Percentiles rank a stretch among this genome's conserved stretches.
phyloP scores from a whole-genome alignment of 495 filamentous ascomycete genomes.

The Pseudoneurospora amorphoporcata region DNA sequence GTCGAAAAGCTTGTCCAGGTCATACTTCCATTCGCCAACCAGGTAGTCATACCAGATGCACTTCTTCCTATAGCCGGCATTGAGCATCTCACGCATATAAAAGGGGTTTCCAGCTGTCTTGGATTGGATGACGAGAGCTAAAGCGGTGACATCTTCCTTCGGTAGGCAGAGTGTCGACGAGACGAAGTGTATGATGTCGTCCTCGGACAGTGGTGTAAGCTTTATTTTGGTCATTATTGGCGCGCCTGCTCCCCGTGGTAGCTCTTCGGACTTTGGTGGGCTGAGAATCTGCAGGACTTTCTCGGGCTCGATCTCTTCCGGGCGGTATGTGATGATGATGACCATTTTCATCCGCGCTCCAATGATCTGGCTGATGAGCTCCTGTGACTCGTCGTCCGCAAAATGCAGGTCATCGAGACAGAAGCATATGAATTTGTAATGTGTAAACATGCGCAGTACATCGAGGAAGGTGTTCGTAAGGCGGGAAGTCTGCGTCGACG shows the following conservation, averaged over 20 bases:
- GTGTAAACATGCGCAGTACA: conserved; percentile 66
- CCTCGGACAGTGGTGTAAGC: conserved; percentile 57
- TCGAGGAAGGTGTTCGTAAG: conserved; percentile 78
- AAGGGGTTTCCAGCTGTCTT: conserved; percentile 78
- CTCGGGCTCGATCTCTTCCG: conserved; percentile 40
- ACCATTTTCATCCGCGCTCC: conserved; percentile 63
- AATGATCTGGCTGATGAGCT: conserved; percentile 67
- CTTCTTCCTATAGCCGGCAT: conserved; percentile 70
- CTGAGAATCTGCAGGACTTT: conserved; percentile 36
- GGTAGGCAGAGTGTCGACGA: conserved; percentile 58
- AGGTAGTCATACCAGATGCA: conserved; percentile 86
- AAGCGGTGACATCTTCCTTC: conserved; percentile 47
- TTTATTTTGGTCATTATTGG: conserved; percentile 53
- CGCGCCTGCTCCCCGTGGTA: conserved; percentile 26
- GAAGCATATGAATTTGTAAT: conserved; percentile 70
- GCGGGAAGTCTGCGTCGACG: conserved; percentile 62
- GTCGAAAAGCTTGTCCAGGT: conserved; percentile 71
- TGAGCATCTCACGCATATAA: conserved; percentile 84
- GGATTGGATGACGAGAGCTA: conserved; percentile 68
- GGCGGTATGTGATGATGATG: conserved; percentile 57
- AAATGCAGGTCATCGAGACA: conserved; percentile 81
- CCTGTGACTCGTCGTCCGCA: conserved; percentile 74
- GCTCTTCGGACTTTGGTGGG: conserved; percentile 36
- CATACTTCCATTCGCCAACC: conserved; percentile 67
- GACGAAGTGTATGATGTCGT: conserved; percentile 67